Conservation (phyloP, 2,329 filamentous ascomycete species). For the Xylariaceae sp. region DNA sequence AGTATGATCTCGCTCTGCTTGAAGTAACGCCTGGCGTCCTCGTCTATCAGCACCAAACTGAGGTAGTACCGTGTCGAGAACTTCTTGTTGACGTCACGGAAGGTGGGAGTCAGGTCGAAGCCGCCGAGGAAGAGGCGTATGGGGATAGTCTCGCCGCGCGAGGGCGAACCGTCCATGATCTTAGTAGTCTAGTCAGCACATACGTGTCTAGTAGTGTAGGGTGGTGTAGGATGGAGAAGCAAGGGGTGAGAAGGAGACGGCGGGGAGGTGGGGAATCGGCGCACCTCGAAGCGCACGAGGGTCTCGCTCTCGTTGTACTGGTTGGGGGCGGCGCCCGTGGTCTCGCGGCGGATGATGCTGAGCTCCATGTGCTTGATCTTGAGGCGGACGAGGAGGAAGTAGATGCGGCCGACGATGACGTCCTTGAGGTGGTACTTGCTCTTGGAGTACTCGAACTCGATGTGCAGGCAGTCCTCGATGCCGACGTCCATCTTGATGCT, state of each 20-base stretch:
- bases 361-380: conserved; percentile 99
- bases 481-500: conserved; percentile 99
- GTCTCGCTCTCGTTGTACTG: conserved; percentile 99
- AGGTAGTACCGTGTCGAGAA: conserved; percentile 98
- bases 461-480: conserved; percentile 97
- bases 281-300: conserved; percentile 86
- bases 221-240: no score
- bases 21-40: conserved; percentile 96
- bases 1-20: conserved; percentile 99
- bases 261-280: conserved; percentile 2
- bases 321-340: conserved; percentile 91
- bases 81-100: conserved; percentile 99
- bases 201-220: no score
- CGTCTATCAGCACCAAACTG: conserved; percentile 89
- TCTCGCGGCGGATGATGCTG: conserved; percentile 94
- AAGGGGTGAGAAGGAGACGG: not conserved
- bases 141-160: conserved; percentile 87
- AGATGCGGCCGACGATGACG: conserved; percentile 96
- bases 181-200: no score
- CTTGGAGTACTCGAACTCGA: conserved; percentile 99
- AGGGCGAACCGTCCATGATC: conserved; percentile 99
- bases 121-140: conserved; percentile 95
- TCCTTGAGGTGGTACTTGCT: conserved; percentile 99
- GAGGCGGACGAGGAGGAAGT: conserved; percentile 90
- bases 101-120: conserved; percentile 95